Evolutionary conservation across 2,329 filamentous ascomycete genomes (phyloP), one percentile per base, ranked within the genome.

Genomic region (Penicillium janthinellum): DNA sequence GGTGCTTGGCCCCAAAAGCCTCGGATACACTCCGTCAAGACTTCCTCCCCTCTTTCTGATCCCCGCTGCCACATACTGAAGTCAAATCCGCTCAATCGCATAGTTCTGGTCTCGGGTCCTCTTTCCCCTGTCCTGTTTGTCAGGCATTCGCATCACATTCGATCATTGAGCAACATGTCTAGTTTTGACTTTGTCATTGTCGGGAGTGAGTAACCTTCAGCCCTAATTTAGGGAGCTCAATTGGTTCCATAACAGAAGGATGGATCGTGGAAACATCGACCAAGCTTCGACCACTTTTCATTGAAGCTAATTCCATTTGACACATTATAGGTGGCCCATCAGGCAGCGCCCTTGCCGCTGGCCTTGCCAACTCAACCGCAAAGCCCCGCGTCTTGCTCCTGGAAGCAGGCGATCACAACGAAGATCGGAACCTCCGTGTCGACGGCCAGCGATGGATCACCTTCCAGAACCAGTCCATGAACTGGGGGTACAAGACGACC

Each of bases 311-410:
- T 22, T 22, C 8, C 42, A 20, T 45, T 15, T 37, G 28, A 37
- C 25, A 14, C 42, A 28, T 45, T 22, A 28, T 12, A 51, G 49
- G 49, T 51, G 86, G 86, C 20, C 83, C 86, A 2, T 78, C 86
- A 8, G 86, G 86, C 5, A 81, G 81, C 54, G 75, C 82, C 2
- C 68, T 87, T 25, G 86, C 86, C 0, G 73, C 81, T 1, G 75
- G 78, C 1, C 80, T 88, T 4, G 79, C 84, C 0, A 70, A 75
- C n/a, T 73, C 81, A 0, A 20, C 76, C 0, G 75, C 78, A 31
- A 76, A 74, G 12, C 86, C 85, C 0, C 77, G 68, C 0, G 79
- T 88, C 2, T 79, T 88, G 3, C 78, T 89, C 1, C 73, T 88
- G 2, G 86, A 88, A 72, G 85, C 85, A 4, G 86, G 86, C 11